Conservation (phyloP, 1,139 yeast species). For the Debaryomyces robertsiae region DNA sequence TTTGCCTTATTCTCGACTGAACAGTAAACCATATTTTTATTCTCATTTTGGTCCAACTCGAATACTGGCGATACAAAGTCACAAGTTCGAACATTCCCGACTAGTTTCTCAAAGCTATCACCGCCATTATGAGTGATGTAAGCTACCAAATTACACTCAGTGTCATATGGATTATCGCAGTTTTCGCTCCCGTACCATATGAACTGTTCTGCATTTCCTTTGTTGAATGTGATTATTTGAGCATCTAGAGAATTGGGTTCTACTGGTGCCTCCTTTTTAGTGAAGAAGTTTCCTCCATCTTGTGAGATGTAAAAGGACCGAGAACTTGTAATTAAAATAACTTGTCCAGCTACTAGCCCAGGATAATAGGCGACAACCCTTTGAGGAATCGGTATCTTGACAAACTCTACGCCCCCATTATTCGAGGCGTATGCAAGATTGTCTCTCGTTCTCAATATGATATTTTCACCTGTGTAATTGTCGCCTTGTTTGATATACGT, state of each 20-base stretch:
- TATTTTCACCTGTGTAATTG: conserved; percentile 61
- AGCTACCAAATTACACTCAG: conserved; percentile 57
- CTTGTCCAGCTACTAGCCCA: conserved; percentile 66
- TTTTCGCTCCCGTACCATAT: conserved; percentile 69
- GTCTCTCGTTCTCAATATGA: conserved; percentile 60
- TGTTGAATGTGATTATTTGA: conserved; percentile 58
- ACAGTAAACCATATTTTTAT: conserved; percentile 64
- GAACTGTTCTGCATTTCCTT: conserved; percentile 54
- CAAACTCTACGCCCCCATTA: conserved; percentile 73
- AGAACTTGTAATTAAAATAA: conserved; percentile 58
- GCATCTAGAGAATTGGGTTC: conserved; percentile 39
- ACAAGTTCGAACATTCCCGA: conserved; percentile 59
- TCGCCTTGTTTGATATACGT: conserved; percentile 54
- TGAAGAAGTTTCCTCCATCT: conserved; percentile 69
- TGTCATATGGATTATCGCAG: conserved; percentile 48
- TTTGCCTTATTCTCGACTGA: conserved; percentile 39
- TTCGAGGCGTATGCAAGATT: conserved; percentile 64
- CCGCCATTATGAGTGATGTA: conserved; percentile 69
- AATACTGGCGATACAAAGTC: conserved; percentile 64
- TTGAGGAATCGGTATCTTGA: conserved; percentile 48
- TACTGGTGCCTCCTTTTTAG: conserved; percentile 51
- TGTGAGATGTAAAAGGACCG: conserved; percentile 56
- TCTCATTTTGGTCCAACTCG: conserved; percentile 30
- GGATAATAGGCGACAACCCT: conserved; percentile 56
- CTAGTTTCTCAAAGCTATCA: conserved; percentile 53